Base-by-base conservation (phyloP, 768 basidiomycete species). In the Tricholoma sp. region DNA sequence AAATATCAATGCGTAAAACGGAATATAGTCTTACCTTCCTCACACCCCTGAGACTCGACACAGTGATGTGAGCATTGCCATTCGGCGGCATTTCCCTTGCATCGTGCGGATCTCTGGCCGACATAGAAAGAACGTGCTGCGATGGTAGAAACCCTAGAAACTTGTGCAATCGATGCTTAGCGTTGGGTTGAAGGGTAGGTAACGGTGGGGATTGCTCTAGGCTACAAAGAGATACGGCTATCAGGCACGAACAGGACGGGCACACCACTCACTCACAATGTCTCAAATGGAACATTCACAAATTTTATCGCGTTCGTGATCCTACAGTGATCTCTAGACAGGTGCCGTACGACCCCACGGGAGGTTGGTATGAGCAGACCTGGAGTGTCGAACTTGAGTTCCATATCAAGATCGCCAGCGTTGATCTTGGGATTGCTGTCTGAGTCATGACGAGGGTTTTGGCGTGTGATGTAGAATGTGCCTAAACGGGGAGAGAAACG, bases 41-140 rank as follows among this genome's bases (percentile, higher is more conserved):
- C 1, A 91, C 82, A 8, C 91, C 91, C 9, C 89, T 75, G 28
- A 86, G 68, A 52, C 84, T 85, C 32, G 76, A 72, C 0, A 82
- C 84, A 3, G 78, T 76, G 10, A 90, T 69, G 58, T 79, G 73
- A 6, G 74, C 61, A 34, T 84, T 81, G 3, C 84, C 82, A 59
- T 91, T 93, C 0, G 89, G 73, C 0, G 91, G 90, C 80, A 90
- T 86, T 59, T 84, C 84, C 44, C 80, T 71, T 5, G 68, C 73
- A 66, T 90, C 85, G 39, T 72, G 68, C 0, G 88, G 87, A 72
- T 93, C 84, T 17, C 91, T 76, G 9, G 84, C 70, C 1, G 82
- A 78, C 64, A 91, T 72, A 0, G 82, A 81, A 0, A 88, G 20
- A n/a, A 53, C 15, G 6, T 53, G 52, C 11, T 53, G 52, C 6